Percentiles rank a stretch among this genome's conserved stretches.
These are phyloP conservation scores for Bacidia gigantensis DNA, from an alignment of 495 filamentous ascomycete genomes.

Conservation along the genomic window DNA sequence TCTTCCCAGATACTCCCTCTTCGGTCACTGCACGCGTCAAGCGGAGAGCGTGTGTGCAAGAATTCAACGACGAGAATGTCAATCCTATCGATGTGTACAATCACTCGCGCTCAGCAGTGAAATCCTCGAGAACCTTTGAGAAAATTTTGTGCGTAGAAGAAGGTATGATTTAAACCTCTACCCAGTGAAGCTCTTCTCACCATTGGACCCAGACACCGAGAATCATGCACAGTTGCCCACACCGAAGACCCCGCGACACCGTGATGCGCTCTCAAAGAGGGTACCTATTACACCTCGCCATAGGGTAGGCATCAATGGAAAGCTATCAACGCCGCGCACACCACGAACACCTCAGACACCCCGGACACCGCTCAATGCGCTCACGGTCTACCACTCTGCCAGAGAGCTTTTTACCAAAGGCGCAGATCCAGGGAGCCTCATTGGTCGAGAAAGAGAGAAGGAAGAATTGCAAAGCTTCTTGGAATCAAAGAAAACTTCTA, in stretches of 20 bases:
- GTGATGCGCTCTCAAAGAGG: constrained; percentile 48
- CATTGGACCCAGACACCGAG: neutral
- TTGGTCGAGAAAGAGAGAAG: constrained; percentile 74
- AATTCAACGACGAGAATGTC: constrained; percentile 37
- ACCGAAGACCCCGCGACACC: constrained; percentile 54
- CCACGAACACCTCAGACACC: constrained; percentile 41
- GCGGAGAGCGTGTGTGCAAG: constrained; percentile 40
- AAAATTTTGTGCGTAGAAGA: neutral
- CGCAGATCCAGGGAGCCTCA: constrained; percentile 55
- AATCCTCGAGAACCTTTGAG: neutral
- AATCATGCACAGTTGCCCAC: constrained; percentile 19
- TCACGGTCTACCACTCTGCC: constrained; percentile 70
- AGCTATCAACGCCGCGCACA: constrained; percentile 53
- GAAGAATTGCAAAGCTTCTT: constrained; percentile 59
- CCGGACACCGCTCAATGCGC: constrained; percentile 39
- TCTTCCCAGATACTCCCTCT: constrained; percentile 15
- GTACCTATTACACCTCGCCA: constrained; percentile 56
- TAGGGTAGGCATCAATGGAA: constrained; percentile 46
- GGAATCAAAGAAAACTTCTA: constrained; percentile 40
- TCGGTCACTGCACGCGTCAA: constrained; percentile 41
- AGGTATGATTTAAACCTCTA: neutral
- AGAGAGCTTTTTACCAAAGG: constrained; percentile 77
- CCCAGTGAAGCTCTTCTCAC: neutral
- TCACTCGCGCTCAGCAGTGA: neutral
- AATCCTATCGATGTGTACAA: constrained; percentile 1